phyloP scores from a whole-genome alignment of 495 filamentous ascomycete genomes.

The Diplogelasinospora grovesii region DNA sequence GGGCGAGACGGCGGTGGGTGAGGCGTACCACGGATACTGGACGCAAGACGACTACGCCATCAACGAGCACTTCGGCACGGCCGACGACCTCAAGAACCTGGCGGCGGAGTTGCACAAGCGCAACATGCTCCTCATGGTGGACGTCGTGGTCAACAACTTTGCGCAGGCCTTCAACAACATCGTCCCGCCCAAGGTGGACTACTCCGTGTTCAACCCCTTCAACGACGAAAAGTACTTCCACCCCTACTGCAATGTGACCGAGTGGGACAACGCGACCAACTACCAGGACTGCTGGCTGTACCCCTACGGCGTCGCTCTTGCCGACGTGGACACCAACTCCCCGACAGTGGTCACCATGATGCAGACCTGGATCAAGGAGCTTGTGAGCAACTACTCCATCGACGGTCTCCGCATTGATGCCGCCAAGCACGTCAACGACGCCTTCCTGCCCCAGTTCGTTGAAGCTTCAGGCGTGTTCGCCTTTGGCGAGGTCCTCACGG shows the following conservation, averaged over 20 bases:
- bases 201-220: constrained; percentile 61
- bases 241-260: constrained; percentile 53
- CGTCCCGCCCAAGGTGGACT: constrained; percentile 48
- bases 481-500: constrained; percentile 54
- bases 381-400: constrained; percentile 67
- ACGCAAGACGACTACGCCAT: constrained; percentile 57
- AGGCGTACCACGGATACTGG: constrained; percentile 75
- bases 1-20: constrained; percentile 41
- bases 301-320: constrained; percentile 47
- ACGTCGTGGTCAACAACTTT: constrained; percentile 75
- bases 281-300: constrained; percentile 59
- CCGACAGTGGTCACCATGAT: constrained; percentile 47
- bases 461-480: constrained; percentile 64
- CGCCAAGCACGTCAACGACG: constrained; percentile 62
- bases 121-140: constrained; percentile 70
- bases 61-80: constrained; percentile 60
- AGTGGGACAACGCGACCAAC: constrained; percentile 50
- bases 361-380: constrained; percentile 55
- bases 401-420: constrained; percentile 77
- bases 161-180: constrained; percentile 47
- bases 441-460: constrained; percentile 60
- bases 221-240: constrained; percentile 63
- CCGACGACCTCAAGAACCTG: constrained; percentile 56
- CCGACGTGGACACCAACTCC: constrained; percentile 63
- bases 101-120: constrained; percentile 54